Conservation (phyloP, 2,329 filamentous ascomycete species). For the Fusarium piperis region DNA sequence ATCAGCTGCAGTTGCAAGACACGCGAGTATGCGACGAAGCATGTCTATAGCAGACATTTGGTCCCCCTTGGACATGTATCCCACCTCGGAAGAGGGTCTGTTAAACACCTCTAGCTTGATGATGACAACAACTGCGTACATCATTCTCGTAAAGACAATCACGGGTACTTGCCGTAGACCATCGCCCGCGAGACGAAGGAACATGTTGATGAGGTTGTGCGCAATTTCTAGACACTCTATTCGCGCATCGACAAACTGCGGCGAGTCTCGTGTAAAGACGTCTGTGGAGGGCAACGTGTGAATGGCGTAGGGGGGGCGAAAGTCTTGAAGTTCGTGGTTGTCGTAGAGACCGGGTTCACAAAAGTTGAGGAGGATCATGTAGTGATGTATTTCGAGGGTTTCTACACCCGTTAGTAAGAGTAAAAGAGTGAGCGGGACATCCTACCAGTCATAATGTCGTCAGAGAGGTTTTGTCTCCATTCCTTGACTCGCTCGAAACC, state of each 20-base stretch:
- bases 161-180: constrained; percentile 1
- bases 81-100: background rate
- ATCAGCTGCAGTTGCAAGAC: background rate
- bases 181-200: background rate
- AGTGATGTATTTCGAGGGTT: constrained; percentile 16
- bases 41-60: background rate
- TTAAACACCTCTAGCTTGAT: constrained; percentile 12
- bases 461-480: constrained; percentile 5
- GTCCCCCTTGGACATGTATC: background rate
- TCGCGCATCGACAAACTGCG: background rate
- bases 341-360: constrained; percentile 16
- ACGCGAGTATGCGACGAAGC: background rate
- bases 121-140: constrained; percentile 4
- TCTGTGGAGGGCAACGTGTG: background rate
- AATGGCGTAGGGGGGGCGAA: constrained; percentile 20
- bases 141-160: constrained; percentile 18
- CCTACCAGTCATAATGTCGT: constrained; percentile 14
- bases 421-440: accelerated
- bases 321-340: constrained; percentile 11
- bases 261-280: background rate
- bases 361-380: constrained; percentile 13
- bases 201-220: background rate
- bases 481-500: background rate
- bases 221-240: constrained; percentile 5
- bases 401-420: background rate